Evolutionary conservation across 257 asterid genomes (phyloP), one percentile per base, ranked within the genome.

Genomic region (Nicotiana paniculata): DNA sequence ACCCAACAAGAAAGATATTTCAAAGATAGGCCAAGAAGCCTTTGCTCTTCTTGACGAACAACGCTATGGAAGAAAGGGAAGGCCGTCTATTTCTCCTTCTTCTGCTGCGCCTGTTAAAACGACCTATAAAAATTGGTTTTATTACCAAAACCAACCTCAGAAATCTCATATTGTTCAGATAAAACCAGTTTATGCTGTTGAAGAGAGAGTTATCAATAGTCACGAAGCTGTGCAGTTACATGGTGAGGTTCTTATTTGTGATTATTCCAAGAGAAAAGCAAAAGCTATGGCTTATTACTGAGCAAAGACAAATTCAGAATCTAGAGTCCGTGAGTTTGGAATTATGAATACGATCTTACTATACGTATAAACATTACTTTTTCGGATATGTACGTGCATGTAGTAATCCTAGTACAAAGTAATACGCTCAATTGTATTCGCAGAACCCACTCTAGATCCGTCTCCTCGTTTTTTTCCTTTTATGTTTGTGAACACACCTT

Each of bases 151-250:
- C 2, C 78, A 72, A 72, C 4, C 59, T 12, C 39, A 72, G 9
- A 72, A 24, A 24, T 46, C 61, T 21, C 2, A 72, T 46, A 9
- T 46, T 72, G 21, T 72, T 72, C 59, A 72, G 4, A 46, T 46
- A 59, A 72, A 72, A 72, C 61, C 78, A 43, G 5, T 1, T 6
- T 37, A 37, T 37, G 46, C 46, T 6, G 46, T 37, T 6, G 61
- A 72, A 72, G 59, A 46, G n/a, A 72, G 78, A 72, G 78, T 46
- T 72, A 72, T 72, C 13, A 72, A 72, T 46, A 72, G 61, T 6
- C 24, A 72, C 13, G 78, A 72, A 72, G 78, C 78, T 43, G 1
- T 72, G 59, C 16, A 21, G 61, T 0, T 72, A 12, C 59, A 72
- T 24, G 78, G 78, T 43, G 78, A 61, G 10, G 21, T 72, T 46